A percentile compares a stretch with the other conserved stretches of the same genome.
Evolutionary conservation across 2,329 filamentous ascomycete genomes (phyloP).

Genomic region (Stachybotrys chartarum): DNA sequence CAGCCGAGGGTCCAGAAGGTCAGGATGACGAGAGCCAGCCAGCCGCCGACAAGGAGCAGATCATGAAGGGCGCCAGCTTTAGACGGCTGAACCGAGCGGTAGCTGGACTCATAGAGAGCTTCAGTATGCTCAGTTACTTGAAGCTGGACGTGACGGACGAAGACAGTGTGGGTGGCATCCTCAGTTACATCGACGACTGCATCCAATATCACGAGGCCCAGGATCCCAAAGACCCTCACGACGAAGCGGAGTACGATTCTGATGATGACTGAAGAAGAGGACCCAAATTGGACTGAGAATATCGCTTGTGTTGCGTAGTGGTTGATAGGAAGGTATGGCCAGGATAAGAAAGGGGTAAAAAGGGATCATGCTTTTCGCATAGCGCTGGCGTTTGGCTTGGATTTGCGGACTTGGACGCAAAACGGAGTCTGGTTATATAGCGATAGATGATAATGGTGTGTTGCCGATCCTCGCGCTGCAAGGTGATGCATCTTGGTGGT

Average conservation of each 20-base stretch:
- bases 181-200: constrained; percentile 91
- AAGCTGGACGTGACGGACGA: constrained; percentile 86
- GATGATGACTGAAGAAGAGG: constrained; percentile 26
- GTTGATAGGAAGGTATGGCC: not conserved
- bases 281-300: constrained; percentile 7
- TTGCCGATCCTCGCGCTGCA: not conserved
- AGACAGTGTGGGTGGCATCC: constrained; percentile 75
- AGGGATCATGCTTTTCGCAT: constrained; percentile 20
- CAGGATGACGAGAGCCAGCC: constrained; percentile 50
- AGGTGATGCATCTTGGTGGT: too few relatives aligned
- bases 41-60: constrained; percentile 55
- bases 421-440: not conserved
- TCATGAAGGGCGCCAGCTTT: constrained; percentile 80
- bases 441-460: not conserved
- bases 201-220: constrained; percentile 93
- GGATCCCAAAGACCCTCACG: constrained; percentile 76
- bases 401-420: not conserved
- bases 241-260: constrained; percentile 37
- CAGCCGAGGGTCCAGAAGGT: constrained; percentile 29
- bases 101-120: constrained; percentile 87
- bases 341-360: not conserved
- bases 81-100: constrained; percentile 80
- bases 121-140: constrained; percentile 95
- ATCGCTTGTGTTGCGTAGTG: not conserved
- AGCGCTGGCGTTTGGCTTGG: constrained; percentile 31